phyloP scores from a whole-genome alignment of 345 rosid species.

The Arabis alpina region DNA sequence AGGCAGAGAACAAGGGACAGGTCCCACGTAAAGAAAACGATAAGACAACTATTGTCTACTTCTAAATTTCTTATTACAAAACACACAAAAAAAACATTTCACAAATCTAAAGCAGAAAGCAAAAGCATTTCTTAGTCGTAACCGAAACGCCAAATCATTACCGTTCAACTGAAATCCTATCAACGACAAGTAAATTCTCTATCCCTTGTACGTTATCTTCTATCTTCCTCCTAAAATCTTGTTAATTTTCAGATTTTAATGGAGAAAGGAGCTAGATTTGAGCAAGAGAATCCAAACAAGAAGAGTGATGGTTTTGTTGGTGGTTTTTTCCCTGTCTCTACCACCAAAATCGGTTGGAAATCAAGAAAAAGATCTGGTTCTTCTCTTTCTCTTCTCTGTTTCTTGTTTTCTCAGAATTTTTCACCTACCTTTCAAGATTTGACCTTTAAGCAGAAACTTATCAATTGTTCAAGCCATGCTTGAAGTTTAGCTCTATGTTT shows the following conservation, averaged over 20 bases:
- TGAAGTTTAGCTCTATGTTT: slow-evolving; percentile 11
- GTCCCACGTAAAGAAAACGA: slow-evolving; percentile 39
- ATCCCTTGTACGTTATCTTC: slow-evolving; percentile 39
- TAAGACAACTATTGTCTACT: slow-evolving; percentile 36
- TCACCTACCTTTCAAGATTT: slow-evolving; percentile 2
- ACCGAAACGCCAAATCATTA: slow-evolving; percentile 43
- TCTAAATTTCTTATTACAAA: neutral
- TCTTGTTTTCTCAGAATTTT: slow-evolving; percentile 19
- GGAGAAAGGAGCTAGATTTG: slow-evolving; percentile 39
- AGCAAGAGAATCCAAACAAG: slow-evolving; percentile 36
- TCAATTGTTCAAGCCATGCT: slow-evolving; percentile 3
- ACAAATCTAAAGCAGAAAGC: slow-evolving; percentile 31
- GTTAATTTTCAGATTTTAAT: slow-evolving; percentile 29
- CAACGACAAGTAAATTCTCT: neutral
- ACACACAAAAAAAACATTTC: neutral
- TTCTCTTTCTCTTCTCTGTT: neutral
- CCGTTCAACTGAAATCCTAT: slow-evolving; percentile 44
- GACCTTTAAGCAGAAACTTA: neutral
- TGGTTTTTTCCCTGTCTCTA: slow-evolving; percentile 75
- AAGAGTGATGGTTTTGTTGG: slow-evolving; percentile 53
- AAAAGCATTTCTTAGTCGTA: slow-evolving; percentile 32
- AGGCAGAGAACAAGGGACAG: slow-evolving; percentile 7
- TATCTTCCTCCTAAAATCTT: slow-evolving; percentile 19
- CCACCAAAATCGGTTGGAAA: slow-evolving; percentile 76
- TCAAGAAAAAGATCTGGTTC: slow-evolving; percentile 81